phyloP scores from a whole-genome alignment of 371 early-diverging fungal species.

The Dichotomocladium elegans region DNA sequence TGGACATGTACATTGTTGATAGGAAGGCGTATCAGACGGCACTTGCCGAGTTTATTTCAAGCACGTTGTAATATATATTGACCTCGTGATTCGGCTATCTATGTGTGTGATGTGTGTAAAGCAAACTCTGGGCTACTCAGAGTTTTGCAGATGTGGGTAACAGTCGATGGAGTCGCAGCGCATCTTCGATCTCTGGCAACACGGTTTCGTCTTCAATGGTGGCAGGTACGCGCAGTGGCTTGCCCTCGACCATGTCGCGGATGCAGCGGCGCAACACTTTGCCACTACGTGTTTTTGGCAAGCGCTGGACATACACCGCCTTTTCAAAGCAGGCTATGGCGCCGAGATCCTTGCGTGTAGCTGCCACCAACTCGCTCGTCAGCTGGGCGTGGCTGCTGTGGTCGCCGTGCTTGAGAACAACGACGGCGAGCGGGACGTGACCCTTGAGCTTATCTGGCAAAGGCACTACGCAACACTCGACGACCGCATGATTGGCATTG shows the following conservation, averaged over 20 bases:
- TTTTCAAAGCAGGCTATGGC: conserved; percentile 75
- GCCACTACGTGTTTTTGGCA: conserved; percentile 94
- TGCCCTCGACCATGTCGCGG: conserved; percentile 68
- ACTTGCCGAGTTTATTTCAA: conserved; percentile 6
- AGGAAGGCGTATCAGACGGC: conserved; percentile 1
- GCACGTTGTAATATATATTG: neutral
- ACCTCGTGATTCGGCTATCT: neutral
- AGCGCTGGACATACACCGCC: conserved; percentile 60
- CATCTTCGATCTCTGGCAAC: conserved; percentile 50
- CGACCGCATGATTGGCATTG: conserved; percentile 63
- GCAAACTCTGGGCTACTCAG: neutral
- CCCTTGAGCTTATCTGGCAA: conserved; percentile 66
- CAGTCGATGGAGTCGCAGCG: conserved; percentile 24
- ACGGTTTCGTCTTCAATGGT: conserved; percentile 81
- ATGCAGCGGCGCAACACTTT: conserved; percentile 86
- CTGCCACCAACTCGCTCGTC: conserved; percentile 39
- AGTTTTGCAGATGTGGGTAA: conserved; percentile 16
- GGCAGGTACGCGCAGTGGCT: conserved; percentile 63
- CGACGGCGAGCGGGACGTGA: conserved; percentile 61
- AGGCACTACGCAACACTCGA: conserved; percentile 76
- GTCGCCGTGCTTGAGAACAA: conserved; percentile 47
- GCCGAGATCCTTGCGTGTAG: conserved; percentile 64
- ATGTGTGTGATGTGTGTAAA: neutral
- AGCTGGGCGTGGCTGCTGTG: conserved; percentile 23
- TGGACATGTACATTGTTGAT: conserved; percentile 25